phyloP scores from a whole-genome alignment of 768 basidiomycete species.

The Lactifluus subvellereus region DNA sequence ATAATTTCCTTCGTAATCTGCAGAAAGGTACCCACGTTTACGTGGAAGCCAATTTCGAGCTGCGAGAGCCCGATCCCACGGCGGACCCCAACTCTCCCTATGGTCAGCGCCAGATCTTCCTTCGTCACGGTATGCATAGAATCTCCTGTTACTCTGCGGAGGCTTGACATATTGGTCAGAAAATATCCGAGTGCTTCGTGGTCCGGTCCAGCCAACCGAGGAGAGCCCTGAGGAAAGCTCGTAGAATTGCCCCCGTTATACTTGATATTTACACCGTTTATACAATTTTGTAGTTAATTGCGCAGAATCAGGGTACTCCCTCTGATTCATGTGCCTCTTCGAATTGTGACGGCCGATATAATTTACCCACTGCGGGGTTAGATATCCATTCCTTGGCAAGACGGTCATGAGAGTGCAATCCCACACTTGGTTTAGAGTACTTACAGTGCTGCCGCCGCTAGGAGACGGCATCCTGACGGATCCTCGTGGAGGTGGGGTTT shows the following conservation, averaged over 20 bases:
- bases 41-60: constrained; percentile 73
- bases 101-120: constrained; percentile 77
- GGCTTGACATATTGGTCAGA: constrained; percentile 36
- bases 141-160: background rate
- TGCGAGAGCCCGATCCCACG: constrained; percentile 62
- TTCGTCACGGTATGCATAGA: constrained; percentile 59
- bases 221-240: constrained; percentile 9
- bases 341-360: constrained; percentile 22
- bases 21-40: constrained; percentile 71
- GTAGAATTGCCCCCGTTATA: constrained; percentile 1
- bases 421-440: background rate
- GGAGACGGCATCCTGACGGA: constrained; percentile 26
- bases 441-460: constrained; percentile 19
- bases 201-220: constrained; percentile 18
- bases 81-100: constrained; percentile 62
- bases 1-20: constrained; percentile 58
- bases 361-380: constrained; percentile 19
- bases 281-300: background rate
- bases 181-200: constrained; percentile 43
- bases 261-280: background rate
- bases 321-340: constrained; percentile 21
- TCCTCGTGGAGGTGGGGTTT: constrained; percentile 14
- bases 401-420: background rate
- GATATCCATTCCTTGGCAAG: constrained; percentile 18
- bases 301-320: constrained; percentile 5